A percentile compares a stretch with the other conserved stretches of the same genome.
phyloP scores from a whole-genome alignment of 768 basidiomycete species.

The Nidularia pulvinata region DNA sequence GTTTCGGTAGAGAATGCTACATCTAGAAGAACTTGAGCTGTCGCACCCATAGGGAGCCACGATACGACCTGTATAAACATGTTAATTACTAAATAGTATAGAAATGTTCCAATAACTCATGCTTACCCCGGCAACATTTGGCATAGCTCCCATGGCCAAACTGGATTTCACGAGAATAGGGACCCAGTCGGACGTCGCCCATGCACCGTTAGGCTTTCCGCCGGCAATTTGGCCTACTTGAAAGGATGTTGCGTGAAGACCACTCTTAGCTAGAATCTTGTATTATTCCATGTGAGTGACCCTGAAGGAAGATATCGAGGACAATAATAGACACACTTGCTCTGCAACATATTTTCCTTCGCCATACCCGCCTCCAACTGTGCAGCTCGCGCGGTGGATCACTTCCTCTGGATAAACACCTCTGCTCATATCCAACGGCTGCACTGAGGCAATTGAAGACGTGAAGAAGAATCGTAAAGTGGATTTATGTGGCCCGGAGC shows the following conservation, averaged over 20 bases:
- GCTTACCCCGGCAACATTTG: slow-evolving; percentile 22
- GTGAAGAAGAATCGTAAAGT: slow-evolving; percentile 30
- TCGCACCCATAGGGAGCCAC: slow-evolving; percentile 29
- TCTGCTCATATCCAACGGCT: slow-evolving; percentile 18
- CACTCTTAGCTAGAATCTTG: slow-evolving; percentile 26
- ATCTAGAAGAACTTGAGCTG: slow-evolving; percentile 24
- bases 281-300: neutral
- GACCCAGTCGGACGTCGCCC: slow-evolving; percentile 36
- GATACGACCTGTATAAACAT: slow-evolving; percentile 19
- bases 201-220: slow-evolving; percentile 28
- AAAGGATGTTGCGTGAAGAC: slow-evolving; percentile 22
- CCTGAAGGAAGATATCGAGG: no score
- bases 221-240: slow-evolving; percentile 36
- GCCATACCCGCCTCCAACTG: slow-evolving; percentile 31
- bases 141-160: slow-evolving; percentile 20
- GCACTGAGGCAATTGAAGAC: slow-evolving; percentile 28
- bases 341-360: slow-evolving; percentile 35
- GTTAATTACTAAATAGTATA: slow-evolving; percentile 38
- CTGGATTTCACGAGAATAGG: slow-evolving; percentile 36
- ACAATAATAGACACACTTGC: slow-evolving; percentile 14
- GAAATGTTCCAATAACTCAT: slow-evolving; percentile 50
- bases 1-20: slow-evolving; percentile 15
- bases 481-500: slow-evolving; percentile 6
- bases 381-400: slow-evolving; percentile 15
- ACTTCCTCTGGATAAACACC: slow-evolving; percentile 24